Conservation (phyloP, 495 filamentous ascomycete species). For the Neurospora sp. region DNA sequence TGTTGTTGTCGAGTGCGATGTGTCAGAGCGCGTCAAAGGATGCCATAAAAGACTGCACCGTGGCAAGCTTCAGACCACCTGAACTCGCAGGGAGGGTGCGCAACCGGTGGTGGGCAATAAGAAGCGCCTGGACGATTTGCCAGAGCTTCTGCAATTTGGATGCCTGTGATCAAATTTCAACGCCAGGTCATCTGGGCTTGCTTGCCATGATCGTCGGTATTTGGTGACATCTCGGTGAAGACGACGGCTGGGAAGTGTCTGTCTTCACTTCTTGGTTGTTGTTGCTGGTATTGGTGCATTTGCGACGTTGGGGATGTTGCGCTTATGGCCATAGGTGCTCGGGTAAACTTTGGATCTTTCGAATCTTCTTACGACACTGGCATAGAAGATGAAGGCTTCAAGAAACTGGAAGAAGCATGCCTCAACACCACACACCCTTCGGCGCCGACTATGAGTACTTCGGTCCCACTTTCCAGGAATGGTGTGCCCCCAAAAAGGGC, state of each 20-base stretch:
- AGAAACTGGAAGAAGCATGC: too few relatives aligned
- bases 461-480: too few relatives aligned
- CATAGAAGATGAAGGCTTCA: too few relatives aligned
- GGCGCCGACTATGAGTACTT: too few relatives aligned
- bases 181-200: neutral
- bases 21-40: neutral
- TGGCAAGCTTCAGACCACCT: neutral
- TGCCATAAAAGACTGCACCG: neutral
- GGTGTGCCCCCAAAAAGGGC: too few relatives aligned
- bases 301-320: neutral
- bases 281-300: neutral
- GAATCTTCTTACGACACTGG: too few relatives aligned
- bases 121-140: neutral
- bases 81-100: neutral
- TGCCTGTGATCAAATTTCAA: rapidly evolving
- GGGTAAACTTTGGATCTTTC: too few relatives aligned
- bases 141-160: neutral
- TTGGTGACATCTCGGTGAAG: neutral
- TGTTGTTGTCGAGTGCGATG: neutral
- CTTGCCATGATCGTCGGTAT: neutral
- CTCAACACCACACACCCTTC: too few relatives aligned
- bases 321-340: neutral
- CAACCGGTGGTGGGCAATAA: neutral
- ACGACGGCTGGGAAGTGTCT: neutral
- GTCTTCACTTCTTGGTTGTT: neutral